Evolutionary conservation across 768 basidiomycete genomes (phyloP).

Genomic region (Tulasnella sp.): DNA sequence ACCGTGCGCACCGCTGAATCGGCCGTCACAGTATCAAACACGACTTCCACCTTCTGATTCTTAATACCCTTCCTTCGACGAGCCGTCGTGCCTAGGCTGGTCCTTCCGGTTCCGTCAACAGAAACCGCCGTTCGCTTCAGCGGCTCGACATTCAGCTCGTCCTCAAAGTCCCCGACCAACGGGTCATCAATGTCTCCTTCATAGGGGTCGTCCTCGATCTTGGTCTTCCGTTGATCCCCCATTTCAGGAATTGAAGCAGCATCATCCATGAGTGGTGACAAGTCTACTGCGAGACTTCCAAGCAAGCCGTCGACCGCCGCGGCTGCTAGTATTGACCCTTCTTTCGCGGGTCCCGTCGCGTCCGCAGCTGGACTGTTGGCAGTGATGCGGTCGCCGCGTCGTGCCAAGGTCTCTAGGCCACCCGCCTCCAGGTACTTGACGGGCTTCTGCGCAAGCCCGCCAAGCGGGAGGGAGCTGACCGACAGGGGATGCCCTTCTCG

Average conservation of each 20-base stretch:
- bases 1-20: background rate
- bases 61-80: background rate
- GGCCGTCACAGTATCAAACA: background rate
- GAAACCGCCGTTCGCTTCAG: background rate
- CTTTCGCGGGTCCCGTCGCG: slow-evolving; percentile 40
- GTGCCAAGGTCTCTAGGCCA: slow-evolving; percentile 4
- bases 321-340: background rate
- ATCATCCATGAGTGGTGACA: background rate
- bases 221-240: background rate
- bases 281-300: background rate
- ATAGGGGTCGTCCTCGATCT: background rate
- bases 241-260: background rate
- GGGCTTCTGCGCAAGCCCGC: background rate
- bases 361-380: slow-evolving; percentile 18
- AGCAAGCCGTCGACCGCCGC: background rate
- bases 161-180: background rate
- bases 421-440: background rate
- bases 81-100: background rate
- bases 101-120: background rate
- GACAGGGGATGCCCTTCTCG: slow-evolving; percentile 47
- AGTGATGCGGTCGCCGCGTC: background rate
- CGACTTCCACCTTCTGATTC: background rate
- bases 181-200: background rate
- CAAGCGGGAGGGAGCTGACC: slow-evolving; percentile 8
- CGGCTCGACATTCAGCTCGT: background rate